Evolutionary conservation across 768 basidiomycete genomes (phyloP).

Genomic region (Lactifluus echinatus): DNA sequence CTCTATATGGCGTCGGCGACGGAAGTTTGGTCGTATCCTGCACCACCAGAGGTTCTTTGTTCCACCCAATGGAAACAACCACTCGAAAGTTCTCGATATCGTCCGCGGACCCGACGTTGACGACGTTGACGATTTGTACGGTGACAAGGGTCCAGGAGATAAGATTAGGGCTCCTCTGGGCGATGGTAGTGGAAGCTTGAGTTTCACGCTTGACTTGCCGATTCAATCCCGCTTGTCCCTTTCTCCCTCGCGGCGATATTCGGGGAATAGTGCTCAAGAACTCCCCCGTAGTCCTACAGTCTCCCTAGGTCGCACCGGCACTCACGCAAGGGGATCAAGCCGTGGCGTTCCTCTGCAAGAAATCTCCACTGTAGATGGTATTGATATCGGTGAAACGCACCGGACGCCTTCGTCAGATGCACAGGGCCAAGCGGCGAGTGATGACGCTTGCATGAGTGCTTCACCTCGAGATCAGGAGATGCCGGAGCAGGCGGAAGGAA

Average conservation of each 20-base stretch:
- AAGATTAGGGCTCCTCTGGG: neutral
- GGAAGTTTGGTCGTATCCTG: constrained; percentile 23
- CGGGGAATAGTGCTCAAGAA: constrained; percentile 18
- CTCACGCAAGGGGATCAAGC: constrained; percentile 17
- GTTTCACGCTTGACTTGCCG: constrained; percentile 21
- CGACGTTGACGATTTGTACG: constrained; percentile 14
- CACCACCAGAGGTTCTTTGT: constrained; percentile 26
- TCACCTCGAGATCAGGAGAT: constrained; percentile 2
- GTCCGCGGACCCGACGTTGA: constrained; percentile 8
- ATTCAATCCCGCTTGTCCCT: constrained; percentile 18
- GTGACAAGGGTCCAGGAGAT: constrained; percentile 4
- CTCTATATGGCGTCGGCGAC: constrained; percentile 41
- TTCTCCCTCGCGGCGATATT: constrained; percentile 14
- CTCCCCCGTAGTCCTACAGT: constrained; percentile 21
- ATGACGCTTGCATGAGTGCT: neutral
- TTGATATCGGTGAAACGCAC: neutral
- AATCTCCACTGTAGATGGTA: constrained; percentile 1
- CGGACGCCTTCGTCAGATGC: constrained; percentile 8
- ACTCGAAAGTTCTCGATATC: constrained; percentile 20
- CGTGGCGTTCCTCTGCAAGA: constrained; percentile 15
- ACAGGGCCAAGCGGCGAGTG: neutral
- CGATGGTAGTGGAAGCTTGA: constrained; percentile 17
- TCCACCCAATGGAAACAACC: constrained; percentile 7
- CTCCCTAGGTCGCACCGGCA: constrained; percentile 13
- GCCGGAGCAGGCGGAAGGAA: neutral